phyloP scores from a whole-genome alignment of 1,284 basidiomycete species.

The Sanghuangporus sanghuang region DNA sequence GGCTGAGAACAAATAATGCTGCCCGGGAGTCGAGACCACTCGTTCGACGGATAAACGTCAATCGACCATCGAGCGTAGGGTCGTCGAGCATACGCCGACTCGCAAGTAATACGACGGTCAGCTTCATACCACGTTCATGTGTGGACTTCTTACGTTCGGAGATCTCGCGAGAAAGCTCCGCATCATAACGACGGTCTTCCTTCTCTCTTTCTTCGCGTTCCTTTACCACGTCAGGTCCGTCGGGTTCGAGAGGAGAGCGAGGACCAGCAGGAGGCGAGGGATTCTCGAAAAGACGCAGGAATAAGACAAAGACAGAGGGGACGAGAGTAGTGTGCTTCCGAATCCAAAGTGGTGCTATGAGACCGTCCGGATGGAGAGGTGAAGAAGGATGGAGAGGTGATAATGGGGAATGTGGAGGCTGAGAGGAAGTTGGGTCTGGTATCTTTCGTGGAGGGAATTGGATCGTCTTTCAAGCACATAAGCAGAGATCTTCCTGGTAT shows the following conservation, averaged over 20 bases:
- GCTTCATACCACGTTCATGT: constrained; percentile 84
- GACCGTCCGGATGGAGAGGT: constrained; percentile 88
- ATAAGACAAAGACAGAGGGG: constrained; percentile 90
- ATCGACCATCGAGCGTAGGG: constrained; percentile 71
- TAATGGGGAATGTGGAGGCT: constrained; percentile 71
- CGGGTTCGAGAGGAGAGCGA: constrained; percentile 40
- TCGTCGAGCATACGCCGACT: constrained; percentile 83
- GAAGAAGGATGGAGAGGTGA: constrained; percentile 86
- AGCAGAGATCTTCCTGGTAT: not conserved
- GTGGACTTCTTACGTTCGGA: constrained; percentile 72
- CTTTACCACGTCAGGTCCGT: constrained; percentile 44
- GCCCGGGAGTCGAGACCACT: constrained; percentile 89
- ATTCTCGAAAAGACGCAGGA: constrained; percentile 75
- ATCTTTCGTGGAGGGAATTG: constrained; percentile 87
- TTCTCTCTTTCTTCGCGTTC: constrained; percentile 48
- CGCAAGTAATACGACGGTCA: constrained; percentile 93
- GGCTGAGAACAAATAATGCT: constrained; percentile 90
- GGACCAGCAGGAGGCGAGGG: constrained; percentile 30
- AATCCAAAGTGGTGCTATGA: constrained; percentile 97
- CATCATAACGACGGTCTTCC: constrained; percentile 70
- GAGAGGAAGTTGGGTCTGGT: constrained; percentile 43
- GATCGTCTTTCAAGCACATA: constrained; percentile 39
- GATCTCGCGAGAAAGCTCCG: constrained; percentile 74
- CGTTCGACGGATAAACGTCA: constrained; percentile 83
- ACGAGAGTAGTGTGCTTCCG: constrained; percentile 90